Conservation (phyloP, 2,329 filamentous ascomycete genomes). For the Bipolaris sorokiniana region DNA sequence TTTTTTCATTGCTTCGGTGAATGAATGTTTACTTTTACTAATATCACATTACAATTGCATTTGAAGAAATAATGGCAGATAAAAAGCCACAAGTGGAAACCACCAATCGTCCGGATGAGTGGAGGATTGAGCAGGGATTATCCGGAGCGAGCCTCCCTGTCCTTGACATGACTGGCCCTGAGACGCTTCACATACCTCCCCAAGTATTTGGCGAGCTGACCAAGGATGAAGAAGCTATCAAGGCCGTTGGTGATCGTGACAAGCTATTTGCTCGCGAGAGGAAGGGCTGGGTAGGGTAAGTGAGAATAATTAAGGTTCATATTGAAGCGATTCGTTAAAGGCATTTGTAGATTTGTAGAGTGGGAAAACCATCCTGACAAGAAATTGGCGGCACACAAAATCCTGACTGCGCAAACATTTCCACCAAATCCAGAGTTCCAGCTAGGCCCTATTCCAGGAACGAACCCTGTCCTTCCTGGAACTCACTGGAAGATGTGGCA, state of each 20-base stretch:
- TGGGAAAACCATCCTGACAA: conserved; percentile 65
- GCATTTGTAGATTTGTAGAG: conserved; percentile 56
- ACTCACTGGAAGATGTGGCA: conserved; percentile 56
- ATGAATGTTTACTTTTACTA: background rate
- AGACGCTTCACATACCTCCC: background rate
- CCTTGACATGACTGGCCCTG: background rate
- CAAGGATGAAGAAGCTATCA: background rate
- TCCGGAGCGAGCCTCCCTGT: background rate
- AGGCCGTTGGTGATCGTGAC: background rate
- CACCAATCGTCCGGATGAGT: background rate
- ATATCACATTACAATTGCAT: background rate
- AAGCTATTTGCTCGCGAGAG: background rate
- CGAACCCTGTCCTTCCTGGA: conserved; percentile 54
- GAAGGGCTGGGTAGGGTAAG: background rate
- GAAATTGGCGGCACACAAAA: conserved; percentile 63
- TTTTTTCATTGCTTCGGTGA: background rate
- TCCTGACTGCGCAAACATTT: conserved; percentile 61
- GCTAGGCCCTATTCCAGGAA: conserved; percentile 49
- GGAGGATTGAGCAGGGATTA: background rate
- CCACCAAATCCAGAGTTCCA: conserved; percentile 55
- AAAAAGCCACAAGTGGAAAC: background rate
- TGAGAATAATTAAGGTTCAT: background rate
- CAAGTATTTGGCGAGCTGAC: background rate
- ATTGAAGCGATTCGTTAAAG: background rate
- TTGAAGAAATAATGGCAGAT: background rate